Percentiles rank a stretch among this genome's conserved stretches.
These are phyloP conservation scores for Sclerotinia minor DNA, from an alignment of 2,329 filamentous ascomycete species.

Conservation along the genomic window DNA sequence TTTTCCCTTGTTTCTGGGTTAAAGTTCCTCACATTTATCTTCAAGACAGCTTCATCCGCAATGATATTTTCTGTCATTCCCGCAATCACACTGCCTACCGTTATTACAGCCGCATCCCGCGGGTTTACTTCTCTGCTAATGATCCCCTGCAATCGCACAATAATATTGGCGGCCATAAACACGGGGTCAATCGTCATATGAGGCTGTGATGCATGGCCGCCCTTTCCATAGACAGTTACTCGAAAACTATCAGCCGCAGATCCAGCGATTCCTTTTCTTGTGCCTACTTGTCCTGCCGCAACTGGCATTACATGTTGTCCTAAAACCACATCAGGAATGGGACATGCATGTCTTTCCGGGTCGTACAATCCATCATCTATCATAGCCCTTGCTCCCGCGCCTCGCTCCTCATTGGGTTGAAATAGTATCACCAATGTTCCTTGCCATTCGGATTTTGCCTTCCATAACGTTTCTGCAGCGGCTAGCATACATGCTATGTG, in stretches of 20 bases:
- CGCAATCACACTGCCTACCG: conserved; percentile 47
- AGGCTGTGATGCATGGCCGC: conserved; percentile 48
- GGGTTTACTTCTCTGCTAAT: conserved; percentile 45
- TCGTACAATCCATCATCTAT: conserved; percentile 58
- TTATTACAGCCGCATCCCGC: conserved; percentile 48
- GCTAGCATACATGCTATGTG: conserved; percentile 61
- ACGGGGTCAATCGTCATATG: conserved; percentile 50
- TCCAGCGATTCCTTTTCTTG: conserved; percentile 42
- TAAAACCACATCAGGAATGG: conserved; percentile 55
- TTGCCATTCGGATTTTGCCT: conserved; percentile 50
- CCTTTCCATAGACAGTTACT: conserved; percentile 46
- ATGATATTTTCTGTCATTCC: conserved; percentile 51
- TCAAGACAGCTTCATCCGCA: conserved; percentile 45
- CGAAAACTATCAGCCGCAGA: conserved; percentile 44
- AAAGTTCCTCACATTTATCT: conserved; percentile 47
- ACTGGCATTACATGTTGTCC: conserved; percentile 54
- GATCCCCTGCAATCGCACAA: conserved; percentile 46
- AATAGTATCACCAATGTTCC: conserved; percentile 67
- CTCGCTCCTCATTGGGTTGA: conserved; percentile 64
- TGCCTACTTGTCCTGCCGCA: conserved; percentile 42
- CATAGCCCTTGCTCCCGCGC: conserved; percentile 62
- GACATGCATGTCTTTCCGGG: conserved; percentile 46
- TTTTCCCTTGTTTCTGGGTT: conserved; percentile 41
- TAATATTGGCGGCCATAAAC: conserved; percentile 46
- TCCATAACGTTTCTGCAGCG: conserved; percentile 51